Conservation (phyloP, 768 basidiomycete species). For the Mycena floridula region DNA sequence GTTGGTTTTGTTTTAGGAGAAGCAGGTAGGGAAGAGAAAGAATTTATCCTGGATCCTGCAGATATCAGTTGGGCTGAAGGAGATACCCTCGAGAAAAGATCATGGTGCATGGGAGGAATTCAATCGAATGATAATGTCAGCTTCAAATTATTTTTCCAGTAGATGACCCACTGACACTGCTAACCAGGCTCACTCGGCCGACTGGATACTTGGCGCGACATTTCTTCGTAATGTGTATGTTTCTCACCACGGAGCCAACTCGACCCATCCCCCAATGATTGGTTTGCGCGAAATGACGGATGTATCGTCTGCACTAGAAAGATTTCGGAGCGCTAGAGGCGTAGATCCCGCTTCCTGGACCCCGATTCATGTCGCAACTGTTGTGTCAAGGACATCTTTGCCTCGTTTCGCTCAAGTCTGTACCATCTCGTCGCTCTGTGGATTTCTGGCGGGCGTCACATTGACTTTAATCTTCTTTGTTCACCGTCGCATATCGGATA, state of each 20-base stretch:
- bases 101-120: constrained; percentile 53
- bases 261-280: constrained; percentile 32
- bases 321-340: constrained; percentile 38
- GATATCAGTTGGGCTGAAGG: constrained; percentile 48
- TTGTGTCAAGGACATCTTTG: not conserved
- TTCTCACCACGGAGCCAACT: constrained; percentile 37
- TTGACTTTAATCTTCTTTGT: constrained; percentile 6
- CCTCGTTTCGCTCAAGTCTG: constrained; percentile 1
- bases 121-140: constrained; percentile 46
- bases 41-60: constrained; percentile 42
- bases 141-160: constrained; percentile 4
- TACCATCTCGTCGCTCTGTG: constrained; percentile 6
- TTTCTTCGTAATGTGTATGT: constrained; percentile 55
- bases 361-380: constrained; percentile 1
- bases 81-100: constrained; percentile 24
- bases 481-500: too few species aligned
- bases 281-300: constrained; percentile 43
- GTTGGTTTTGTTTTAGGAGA: constrained; percentile 41
- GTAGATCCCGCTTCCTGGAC: constrained; percentile 20
- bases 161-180: constrained; percentile 1
- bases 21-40: constrained; percentile 19
- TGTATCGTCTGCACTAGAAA: constrained; percentile 22
- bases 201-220: constrained; percentile 57
- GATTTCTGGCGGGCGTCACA: constrained; percentile 12
- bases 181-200: constrained; percentile 33